Evolutionary conservation across 176 grass and related monocot genomes (phyloP).

Genomic region (Ensete glaucum): DNA sequence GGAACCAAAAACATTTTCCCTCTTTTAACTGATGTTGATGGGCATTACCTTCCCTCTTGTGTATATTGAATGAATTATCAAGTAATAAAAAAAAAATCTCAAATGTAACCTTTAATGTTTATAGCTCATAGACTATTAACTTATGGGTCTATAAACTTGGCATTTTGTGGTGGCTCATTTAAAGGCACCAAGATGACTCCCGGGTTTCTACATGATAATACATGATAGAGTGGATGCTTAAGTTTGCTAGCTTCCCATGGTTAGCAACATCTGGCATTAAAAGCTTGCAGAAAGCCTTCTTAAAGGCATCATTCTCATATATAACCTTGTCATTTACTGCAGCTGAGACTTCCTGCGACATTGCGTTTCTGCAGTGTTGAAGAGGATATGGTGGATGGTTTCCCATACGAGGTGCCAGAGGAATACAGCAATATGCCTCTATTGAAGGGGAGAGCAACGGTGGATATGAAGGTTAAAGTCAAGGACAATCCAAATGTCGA

Average conservation of each 20-base stretch:
- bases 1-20: background rate
- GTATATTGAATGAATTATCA: background rate
- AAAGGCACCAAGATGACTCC: background rate
- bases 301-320: constrained; percentile 73
- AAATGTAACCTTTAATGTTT: background rate
- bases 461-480: constrained; percentile 99
- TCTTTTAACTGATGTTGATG: background rate
- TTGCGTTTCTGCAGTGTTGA: constrained; percentile 99
- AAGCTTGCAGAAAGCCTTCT: constrained; percentile 33
- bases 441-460: constrained; percentile 83
- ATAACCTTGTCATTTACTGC: constrained; percentile 88
- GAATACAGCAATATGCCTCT: constrained; percentile 87
- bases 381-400: constrained; percentile 99
- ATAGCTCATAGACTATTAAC: too few species aligned
- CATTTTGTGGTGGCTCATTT: too few species aligned
- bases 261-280: constrained; percentile 24
- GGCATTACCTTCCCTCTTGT: background rate
- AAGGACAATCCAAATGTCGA: constrained; percentile 89
- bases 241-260: constrained; percentile 5
- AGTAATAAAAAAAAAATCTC: background rate
- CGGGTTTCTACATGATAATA: background rate
- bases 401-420: constrained; percentile 83
- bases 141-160: too few species aligned
- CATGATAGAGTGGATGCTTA: background rate
- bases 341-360: constrained; percentile 97